Percentiles rank a stretch among this genome's conserved stretches.
phyloP scores from a whole-genome alignment of 225 moss, liverwort and hornwort species.

The Sphagnum tenellum region DNA sequence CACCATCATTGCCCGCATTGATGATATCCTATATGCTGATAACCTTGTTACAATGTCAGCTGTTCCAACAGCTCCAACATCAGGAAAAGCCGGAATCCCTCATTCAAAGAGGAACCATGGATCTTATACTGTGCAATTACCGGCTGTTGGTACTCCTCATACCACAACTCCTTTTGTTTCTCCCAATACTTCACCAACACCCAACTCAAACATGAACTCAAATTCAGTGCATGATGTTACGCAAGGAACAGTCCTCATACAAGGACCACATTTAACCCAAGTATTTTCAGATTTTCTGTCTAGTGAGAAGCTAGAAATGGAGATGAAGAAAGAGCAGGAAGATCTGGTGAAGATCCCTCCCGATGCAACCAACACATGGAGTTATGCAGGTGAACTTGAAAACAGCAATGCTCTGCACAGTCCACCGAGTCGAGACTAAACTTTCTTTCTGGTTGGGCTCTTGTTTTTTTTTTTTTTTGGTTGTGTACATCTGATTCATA shows the following conservation, averaged over 20 bases:
- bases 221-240: constrained; percentile 21
- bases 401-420: constrained; percentile 73
- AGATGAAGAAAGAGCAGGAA: constrained; percentile 50
- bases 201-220: constrained; percentile 27
- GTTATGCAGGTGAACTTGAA: constrained; percentile 70
- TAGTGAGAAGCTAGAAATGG: constrained; percentile 34
- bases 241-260: constrained; percentile 11
- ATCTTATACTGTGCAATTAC: constrained; percentile 8
- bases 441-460: not conserved
- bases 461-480: too few species aligned
- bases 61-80: constrained; percentile 36
- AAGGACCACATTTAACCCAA: constrained; percentile 17
- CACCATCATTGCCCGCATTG: constrained; percentile 86
- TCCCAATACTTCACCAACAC: constrained; percentile 32
- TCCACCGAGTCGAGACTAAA: constrained; percentile 79
- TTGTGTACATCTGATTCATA: too few species aligned
- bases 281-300: constrained; percentile 25
- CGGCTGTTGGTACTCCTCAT: constrained; percentile 12
- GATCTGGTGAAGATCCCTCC: constrained; percentile 26
- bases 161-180: constrained; percentile 30
- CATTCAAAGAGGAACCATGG: constrained; percentile 12
- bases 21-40: constrained; percentile 83
- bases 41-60: constrained; percentile 50
- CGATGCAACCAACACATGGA: constrained; percentile 53
- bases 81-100: constrained; percentile 8